Evolutionary conservation across 805 yeast species (phyloP), one percentile per base, ranked within the genome.

Genomic region (Lipomyces orientalis): DNA sequence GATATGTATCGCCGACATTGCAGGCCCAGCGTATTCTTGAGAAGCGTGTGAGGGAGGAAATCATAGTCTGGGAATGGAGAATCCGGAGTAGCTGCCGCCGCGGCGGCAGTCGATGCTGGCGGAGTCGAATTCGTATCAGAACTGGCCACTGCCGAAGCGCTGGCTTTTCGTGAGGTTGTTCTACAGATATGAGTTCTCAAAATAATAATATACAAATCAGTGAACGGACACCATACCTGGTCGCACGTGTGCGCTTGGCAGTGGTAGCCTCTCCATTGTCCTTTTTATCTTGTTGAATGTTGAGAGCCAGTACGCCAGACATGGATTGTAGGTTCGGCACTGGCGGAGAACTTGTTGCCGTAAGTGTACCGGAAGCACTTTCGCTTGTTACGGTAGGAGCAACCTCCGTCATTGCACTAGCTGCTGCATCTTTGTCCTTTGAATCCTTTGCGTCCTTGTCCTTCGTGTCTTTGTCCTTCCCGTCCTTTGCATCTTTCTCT

Each of bases 21-120:
- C 54, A 74, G 66, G 4, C 76, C 76, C 4, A 74, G 69, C 7
- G 76, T 74, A 56, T 73, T 70, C 39, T 72, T 73, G 29, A 74
- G 69, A 7, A 72, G 65, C 1, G 75, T 71, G 59, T 73, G 68
- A 37, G 70, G 65, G 60, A 74, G 62, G 54, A 72, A 74, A 52
- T 74, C 76, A 57, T 74, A 74, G 60, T 74, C 76, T 10, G 76
- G 75, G 25, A 74, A 64, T n/a, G 73, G 70, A 19, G 72, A 70
- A 51, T 69, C 72, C 6, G 70, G 73, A n/a, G 70, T 65, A 16
- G 43, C 55, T 2, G 61, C 71, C 10, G 68, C 33, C 8, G 43
- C 29, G 35, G 52, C 46, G 19, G n/a, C 14, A n/a, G 25, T 22
- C 8, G 59, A n/a, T 4, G 55, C 16, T n/a, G 60, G 51, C 5